Percentiles rank a stretch among this genome's conserved stretches.
Conservation (phyloP, 495 filamentous ascomycete species). For the Corynascus novoguineensis region DNA sequence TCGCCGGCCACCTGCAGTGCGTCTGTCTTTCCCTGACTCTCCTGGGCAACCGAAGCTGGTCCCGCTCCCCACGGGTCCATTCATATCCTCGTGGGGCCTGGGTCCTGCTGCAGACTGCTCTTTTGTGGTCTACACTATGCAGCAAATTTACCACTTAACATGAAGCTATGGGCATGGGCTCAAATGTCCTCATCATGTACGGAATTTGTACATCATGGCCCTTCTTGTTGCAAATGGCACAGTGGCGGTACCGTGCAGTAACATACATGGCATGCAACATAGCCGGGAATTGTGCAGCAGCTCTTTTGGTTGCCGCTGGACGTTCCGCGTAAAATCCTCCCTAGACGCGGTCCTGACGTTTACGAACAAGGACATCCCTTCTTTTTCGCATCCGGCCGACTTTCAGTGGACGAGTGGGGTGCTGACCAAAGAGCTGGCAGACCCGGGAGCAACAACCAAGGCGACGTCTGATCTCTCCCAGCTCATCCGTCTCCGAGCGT, state of each 20-base stretch:
- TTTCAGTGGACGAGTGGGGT: constrained; percentile 19
- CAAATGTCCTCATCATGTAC: neutral
- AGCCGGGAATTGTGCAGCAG: constrained; percentile 36
- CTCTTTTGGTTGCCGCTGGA: constrained; percentile 49
- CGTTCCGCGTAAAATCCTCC: constrained; percentile 12
- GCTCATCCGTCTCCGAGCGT: neutral
- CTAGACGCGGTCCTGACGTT: constrained; percentile 6
- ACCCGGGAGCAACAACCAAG: neutral
- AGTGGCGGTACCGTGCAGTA: constrained; percentile 27
- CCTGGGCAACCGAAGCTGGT: neutral
- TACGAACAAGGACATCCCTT: constrained; percentile 38
- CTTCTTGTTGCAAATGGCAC: constrained; percentile 1
- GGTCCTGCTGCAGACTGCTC: constrained; percentile 28
- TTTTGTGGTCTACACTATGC: constrained; percentile 18
- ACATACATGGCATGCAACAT: too few species aligned
- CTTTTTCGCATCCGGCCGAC: constrained; percentile 24
- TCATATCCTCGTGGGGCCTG: constrained; percentile 35
- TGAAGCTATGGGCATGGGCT: constrained; percentile 33
- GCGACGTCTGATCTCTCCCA: neutral
- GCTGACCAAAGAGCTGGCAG: constrained; percentile 32
- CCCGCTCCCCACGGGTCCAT: constrained; percentile 30
- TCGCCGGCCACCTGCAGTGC: constrained; percentile 9
- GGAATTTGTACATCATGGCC: neutral
- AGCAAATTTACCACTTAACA: constrained; percentile 23
- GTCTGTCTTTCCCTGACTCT: neutral